phyloP scores from a whole-genome alignment of 768 basidiomycete species.

The Serpula lacrymans region DNA sequence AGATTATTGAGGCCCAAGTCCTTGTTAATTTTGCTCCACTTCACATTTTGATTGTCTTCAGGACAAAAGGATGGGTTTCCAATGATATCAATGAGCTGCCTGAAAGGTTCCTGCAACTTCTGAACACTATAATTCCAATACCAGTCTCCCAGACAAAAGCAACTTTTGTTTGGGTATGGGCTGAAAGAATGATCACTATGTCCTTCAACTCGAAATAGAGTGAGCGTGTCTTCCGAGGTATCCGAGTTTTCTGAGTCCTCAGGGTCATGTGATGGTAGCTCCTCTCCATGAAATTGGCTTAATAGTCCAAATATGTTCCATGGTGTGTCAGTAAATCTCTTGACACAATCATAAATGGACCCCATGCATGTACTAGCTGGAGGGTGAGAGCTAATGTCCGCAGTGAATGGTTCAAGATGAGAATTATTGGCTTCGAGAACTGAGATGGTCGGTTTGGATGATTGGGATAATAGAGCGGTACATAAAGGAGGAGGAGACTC shows the following conservation, averaged over 20 bases:
- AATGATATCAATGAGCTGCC: slow-evolving; percentile 8
- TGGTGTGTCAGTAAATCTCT: background rate
- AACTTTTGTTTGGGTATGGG: slow-evolving; percentile 15
- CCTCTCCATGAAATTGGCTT: background rate
- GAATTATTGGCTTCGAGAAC: background rate
- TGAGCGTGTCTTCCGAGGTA: background rate
- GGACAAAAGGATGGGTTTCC: background rate
- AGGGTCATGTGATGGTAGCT: slow-evolving; percentile 4
- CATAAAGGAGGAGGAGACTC: background rate
- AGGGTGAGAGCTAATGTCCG: too few species aligned
- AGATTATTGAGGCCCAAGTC: background rate
- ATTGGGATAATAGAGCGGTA: background rate
- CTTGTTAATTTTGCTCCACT: slow-evolving; percentile 5
- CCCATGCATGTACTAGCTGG: too few species aligned
- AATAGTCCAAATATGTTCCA: slow-evolving; percentile 4
- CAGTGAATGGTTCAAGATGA: background rate
- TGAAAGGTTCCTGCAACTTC: slow-evolving; percentile 7
- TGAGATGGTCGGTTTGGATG: too few species aligned
- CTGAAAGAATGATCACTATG: slow-evolving; percentile 8
- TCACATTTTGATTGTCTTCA: slow-evolving; percentile 2
- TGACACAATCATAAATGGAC: too few species aligned
- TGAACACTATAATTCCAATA: slow-evolving; percentile 4
- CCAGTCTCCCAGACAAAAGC: slow-evolving; percentile 10
- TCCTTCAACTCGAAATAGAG: background rate
- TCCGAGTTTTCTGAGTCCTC: background rate